Evolutionary conservation across 202 grass and related monocot species (phyloP), one percentile per base, ranked within the genome.

Genomic region (Musa balbisiana): DNA sequence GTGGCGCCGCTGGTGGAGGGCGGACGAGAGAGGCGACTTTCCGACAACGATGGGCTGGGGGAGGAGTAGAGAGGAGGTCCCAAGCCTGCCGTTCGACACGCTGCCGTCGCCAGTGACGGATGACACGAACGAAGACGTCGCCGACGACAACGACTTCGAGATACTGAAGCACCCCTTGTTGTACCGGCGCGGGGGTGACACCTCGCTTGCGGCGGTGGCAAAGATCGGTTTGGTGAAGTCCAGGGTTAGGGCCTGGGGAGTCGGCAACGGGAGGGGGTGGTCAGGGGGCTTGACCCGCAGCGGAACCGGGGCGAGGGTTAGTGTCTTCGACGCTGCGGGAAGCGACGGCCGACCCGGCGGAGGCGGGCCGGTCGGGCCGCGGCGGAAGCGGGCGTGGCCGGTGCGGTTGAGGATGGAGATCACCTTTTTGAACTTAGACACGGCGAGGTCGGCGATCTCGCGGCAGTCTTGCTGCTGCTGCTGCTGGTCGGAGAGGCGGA

Each of bases 361-460:
- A 14, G 24, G 14, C 5, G 52, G 52, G 19, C n/a, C 21, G 1
- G 24, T 27, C 24, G 72, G 72, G 1, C 75, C 62, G 1, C 75
- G 29, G 59, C 75, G 75, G 49, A 77, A 77, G 49, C 75, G 75
- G 43, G 75, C 75, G 75, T 77, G 75, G 11, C 75, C 75, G 2
- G 75, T 77, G 11, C 75, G 75, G 49, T 77, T 66, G 49, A 77
- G 75, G 21, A 77, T 25, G 59, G 75, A 77, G 75, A 77, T 77
- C 60, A 77, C n/a, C 20, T 77, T 77, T 11, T 66, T 77, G 75
- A 77, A 77, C 59, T 77, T 77, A 62, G 75, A 77, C 4, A 77
- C 75, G 10, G 75, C 65, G 43, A 25, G 49, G 21, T 65, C 75
- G 29, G 75, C 13, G 60, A 77, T 77, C 49, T 77, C 75, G 2